phyloP scores from a whole-genome alignment of 768 basidiomycete genomes.

The Boletus fagicola region DNA sequence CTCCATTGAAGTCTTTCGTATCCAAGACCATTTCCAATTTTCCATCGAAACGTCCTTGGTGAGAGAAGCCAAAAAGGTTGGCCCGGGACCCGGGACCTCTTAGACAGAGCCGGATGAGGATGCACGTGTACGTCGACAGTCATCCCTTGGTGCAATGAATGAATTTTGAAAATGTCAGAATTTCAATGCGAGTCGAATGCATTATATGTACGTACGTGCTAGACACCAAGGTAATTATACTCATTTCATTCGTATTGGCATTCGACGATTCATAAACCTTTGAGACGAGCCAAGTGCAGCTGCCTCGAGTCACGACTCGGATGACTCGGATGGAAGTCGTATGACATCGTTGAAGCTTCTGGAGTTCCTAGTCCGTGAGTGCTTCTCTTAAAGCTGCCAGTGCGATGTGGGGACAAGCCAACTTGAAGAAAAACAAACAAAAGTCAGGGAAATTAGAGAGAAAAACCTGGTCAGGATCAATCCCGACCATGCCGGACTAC shows the following conservation, averaged over 20 bases:
- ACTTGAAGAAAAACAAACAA: no score
- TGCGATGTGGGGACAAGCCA: no score
- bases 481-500: no score
- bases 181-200: not conserved
- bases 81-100: no score
- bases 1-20: not conserved
- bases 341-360: not conserved
- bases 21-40: not conserved
- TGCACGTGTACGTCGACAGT: no score
- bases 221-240: not conserved
- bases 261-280: not conserved
- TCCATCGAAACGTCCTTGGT: no score
- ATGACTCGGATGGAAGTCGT: no score
- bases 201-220: not conserved
- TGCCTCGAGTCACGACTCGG: no score
- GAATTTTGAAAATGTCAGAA: no score
- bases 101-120: not conserved
- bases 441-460: no score
- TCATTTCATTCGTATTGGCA: not conserved
- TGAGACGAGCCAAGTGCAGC: not conserved
- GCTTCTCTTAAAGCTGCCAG: not conserved
- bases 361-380: not conserved
- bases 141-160: not conserved
- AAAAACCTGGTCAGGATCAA: no score
- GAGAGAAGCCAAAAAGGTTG: not conserved